Evolutionary conservation across 1,284 basidiomycete species (phyloP).

Genomic region (Cutaneotrichosporon dermatis): DNA sequence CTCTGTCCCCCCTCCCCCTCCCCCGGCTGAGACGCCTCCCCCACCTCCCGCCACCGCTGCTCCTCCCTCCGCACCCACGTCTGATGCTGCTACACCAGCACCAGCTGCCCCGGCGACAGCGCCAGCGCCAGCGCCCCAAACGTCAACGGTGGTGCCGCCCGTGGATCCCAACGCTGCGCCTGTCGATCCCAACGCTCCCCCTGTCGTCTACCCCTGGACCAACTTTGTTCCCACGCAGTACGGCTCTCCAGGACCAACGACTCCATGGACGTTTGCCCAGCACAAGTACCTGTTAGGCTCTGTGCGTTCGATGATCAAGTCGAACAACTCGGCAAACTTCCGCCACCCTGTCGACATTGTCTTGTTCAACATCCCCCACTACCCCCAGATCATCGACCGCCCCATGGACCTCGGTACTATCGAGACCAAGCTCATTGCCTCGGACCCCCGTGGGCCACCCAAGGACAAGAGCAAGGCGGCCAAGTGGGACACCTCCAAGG

Average conservation of each 20-base stretch:
- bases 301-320: conserved; percentile 77
- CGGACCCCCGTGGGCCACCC: conserved; percentile 58
- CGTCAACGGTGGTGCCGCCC: conserved; percentile 7
- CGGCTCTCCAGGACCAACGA: conserved; percentile 33
- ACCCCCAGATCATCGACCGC: conserved; percentile 75
- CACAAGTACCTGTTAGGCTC: conserved; percentile 76
- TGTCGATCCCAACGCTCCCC: conserved; percentile 8
- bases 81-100: conserved; percentile 7
- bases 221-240: conserved; percentile 38
- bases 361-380: conserved; percentile 85
- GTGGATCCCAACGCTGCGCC: conserved; percentile 1
- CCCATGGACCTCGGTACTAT: conserved; percentile 97
- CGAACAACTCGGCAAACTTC: conserved; percentile 72
- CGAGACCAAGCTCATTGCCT: conserved; percentile 76
- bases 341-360: conserved; percentile 85
- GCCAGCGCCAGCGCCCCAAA: conserved; percentile 2
- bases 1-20: background rate
- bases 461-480: conserved; percentile 57
- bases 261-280: conserved; percentile 56
- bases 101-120: background rate
- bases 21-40: background rate
- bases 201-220: conserved; percentile 21
- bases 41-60: background rate
- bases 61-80: conserved; percentile 1
- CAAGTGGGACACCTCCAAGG: conserved; percentile 54